Conservation (phyloP, 768 basidiomycete species). For the Flagelloscypha sp. region DNA sequence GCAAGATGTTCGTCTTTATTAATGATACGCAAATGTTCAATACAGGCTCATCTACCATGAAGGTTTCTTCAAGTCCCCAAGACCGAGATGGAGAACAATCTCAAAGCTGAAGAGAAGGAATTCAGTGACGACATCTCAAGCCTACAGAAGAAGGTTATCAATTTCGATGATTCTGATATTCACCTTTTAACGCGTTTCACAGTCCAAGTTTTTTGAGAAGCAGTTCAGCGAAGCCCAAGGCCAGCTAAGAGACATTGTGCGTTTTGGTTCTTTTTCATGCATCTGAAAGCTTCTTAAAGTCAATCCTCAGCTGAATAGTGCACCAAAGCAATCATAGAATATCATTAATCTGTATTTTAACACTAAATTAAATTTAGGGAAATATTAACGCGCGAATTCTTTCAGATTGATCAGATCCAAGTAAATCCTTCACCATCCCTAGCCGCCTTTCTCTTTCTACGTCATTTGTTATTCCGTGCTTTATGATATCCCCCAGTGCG, state of each 20-base stretch:
- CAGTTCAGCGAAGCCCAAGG: constrained; percentile 86
- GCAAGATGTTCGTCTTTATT: constrained; percentile 71
- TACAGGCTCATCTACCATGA: constrained; percentile 3
- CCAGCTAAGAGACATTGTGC: constrained; percentile 78
- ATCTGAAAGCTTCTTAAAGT: neutral
- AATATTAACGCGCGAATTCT: too few species aligned
- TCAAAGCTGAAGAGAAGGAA: constrained; percentile 74
- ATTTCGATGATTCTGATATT: constrained; percentile 1
- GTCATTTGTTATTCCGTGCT: too few species aligned
- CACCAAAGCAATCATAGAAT: constrained; percentile 25
- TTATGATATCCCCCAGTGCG: too few species aligned
- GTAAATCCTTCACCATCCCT: too few species aligned
- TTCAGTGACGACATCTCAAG: constrained; percentile 75
- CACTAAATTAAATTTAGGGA: too few species aligned
- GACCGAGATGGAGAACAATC: constrained; percentile 64
- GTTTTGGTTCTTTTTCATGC: constrained; percentile 16
- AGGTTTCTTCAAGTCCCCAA: constrained; percentile 92
- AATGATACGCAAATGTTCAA: too few species aligned
- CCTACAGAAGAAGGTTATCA: constrained; percentile 74
- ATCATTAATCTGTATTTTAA: too few species aligned
- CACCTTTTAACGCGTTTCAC: constrained; percentile 1
- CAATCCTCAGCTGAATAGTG: constrained; percentile 44
- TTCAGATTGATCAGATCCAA: too few species aligned
- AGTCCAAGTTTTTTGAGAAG: constrained; percentile 91
- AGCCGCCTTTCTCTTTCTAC: too few species aligned